Evolutionary conservation across 768 basidiomycete genomes (phyloP).

Genomic region (Collybiopsis confluens): DNA sequence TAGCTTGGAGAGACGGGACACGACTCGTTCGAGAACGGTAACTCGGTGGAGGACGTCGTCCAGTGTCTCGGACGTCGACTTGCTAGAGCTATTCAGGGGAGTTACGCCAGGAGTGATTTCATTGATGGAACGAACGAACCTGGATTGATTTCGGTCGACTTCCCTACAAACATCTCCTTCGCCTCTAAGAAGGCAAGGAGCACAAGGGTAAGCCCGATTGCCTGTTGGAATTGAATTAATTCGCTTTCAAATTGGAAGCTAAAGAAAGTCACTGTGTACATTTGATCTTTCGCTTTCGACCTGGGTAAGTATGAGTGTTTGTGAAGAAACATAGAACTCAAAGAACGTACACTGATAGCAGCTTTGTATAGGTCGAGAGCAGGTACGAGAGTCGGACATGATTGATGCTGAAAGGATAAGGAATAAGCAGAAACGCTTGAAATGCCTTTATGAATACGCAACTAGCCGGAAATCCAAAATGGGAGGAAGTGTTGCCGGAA

Average conservation of each 20-base stretch:
- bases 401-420: neutral
- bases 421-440: neutral
- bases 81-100: slow-evolving; percentile 1
- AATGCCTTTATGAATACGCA: neutral
- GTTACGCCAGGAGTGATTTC: neutral
- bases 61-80: slow-evolving; percentile 14
- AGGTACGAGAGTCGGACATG: slow-evolving; percentile 11
- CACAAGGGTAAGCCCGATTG: slow-evolving; percentile 23
- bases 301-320: slow-evolving; percentile 1
- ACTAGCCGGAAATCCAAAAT: neutral
- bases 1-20: slow-evolving; percentile 16
- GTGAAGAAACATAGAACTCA: neutral
- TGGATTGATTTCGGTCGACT: slow-evolving; percentile 16
- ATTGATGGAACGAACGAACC: neutral
- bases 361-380: slow-evolving; percentile 22
- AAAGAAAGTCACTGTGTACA: slow-evolving; percentile 11
- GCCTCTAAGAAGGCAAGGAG: slow-evolving; percentile 22
- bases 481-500: neutral
- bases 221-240: slow-evolving; percentile 11
- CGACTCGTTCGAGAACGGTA: slow-evolving; percentile 18
- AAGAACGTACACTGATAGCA: slow-evolving; percentile 21
- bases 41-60: slow-evolving; percentile 23
- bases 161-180: slow-evolving; percentile 22
- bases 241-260: neutral
- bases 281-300: slow-evolving; percentile 27